Evolutionary conservation across 805 yeast species (phyloP).

Genomic region (Cyberlindnera maclurae): DNA sequence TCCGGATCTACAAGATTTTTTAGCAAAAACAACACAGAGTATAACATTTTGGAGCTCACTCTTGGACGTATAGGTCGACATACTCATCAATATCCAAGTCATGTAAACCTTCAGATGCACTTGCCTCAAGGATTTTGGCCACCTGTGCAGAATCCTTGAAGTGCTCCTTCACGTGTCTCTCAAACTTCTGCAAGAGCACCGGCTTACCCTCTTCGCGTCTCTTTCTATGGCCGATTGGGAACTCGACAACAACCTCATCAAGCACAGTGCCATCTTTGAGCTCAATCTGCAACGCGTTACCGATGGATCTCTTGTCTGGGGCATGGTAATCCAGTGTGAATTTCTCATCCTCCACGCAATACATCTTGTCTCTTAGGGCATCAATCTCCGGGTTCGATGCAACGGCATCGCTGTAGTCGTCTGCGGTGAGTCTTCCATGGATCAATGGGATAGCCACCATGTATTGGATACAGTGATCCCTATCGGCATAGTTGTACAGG

Average conservation of each 20-base stretch:
- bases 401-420: slow-evolving; percentile 44
- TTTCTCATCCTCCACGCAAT: slow-evolving; percentile 41
- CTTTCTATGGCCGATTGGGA: slow-evolving; percentile 51
- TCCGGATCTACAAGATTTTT: too few species aligned
- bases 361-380: slow-evolving; percentile 45
- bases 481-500: slow-evolving; percentile 53
- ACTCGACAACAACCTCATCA: slow-evolving; percentile 47
- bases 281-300: slow-evolving; percentile 45
- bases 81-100: slow-evolving; percentile 42
- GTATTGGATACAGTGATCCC: slow-evolving; percentile 60
- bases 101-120: slow-evolving; percentile 27
- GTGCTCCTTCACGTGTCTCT: slow-evolving; percentile 42
- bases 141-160: slow-evolving; percentile 31
- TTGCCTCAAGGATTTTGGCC: slow-evolving; percentile 31
- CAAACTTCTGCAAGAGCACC: slow-evolving; percentile 41
- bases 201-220: slow-evolving; percentile 58
- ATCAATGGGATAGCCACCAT: slow-evolving; percentile 54
- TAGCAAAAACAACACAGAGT: too few species aligned
- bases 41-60: too few species aligned
- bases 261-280: slow-evolving; percentile 46
- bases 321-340: slow-evolving; percentile 48
- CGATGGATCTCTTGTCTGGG: slow-evolving; percentile 50
- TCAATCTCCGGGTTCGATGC: slow-evolving; percentile 49
- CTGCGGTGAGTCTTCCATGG: slow-evolving; percentile 49
- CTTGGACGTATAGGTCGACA: slow-evolving; percentile 31